Percentiles rank a stretch among this genome's conserved stretches.
Evolutionary conservation across 805 yeast species (phyloP).

Genomic region (Peterozyma xylosa): DNA sequence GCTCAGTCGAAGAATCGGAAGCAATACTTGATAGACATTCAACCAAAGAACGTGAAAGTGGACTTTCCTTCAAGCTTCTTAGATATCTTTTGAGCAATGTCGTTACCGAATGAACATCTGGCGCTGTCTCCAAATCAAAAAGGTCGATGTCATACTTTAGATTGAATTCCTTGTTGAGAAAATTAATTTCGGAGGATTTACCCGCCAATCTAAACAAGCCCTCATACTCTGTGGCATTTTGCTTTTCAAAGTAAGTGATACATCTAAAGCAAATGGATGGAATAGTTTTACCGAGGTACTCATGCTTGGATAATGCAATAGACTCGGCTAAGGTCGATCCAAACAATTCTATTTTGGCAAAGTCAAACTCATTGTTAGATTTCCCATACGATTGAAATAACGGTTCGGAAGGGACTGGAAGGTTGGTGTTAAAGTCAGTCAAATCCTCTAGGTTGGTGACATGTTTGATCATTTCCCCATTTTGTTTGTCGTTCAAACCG

Average conservation of each 20-base stretch:
- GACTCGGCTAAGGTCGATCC: conserved; percentile 57
- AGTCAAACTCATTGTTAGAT: background rate
- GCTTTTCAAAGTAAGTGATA: conserved; percentile 53
- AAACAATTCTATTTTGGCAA: conserved; percentile 31
- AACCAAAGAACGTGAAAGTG: conserved; percentile 50
- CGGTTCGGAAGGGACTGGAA: background rate
- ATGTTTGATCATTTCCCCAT: conserved; percentile 1
- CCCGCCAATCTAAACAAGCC: conserved; percentile 92
- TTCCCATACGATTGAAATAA: background rate
- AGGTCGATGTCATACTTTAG: conserved; percentile 62
- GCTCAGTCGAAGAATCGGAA: conserved; percentile 13
- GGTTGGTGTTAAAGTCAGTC: background rate
- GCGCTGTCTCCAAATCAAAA: conserved; percentile 31
- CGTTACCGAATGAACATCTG: conserved; percentile 82
- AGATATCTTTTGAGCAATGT: conserved; percentile 79
- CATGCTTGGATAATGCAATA: conserved; percentile 40
- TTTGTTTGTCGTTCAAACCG: background rate
- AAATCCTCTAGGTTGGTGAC: conserved; percentile 1
- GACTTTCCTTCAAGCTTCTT: conserved; percentile 63
- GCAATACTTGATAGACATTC: conserved; percentile 28
- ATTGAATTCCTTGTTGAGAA: conserved; percentile 64
- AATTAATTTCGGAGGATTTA: conserved; percentile 67
- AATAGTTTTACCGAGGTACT: conserved; percentile 34
- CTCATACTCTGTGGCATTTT: conserved; percentile 75
- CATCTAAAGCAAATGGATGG: conserved; percentile 80